A percentile compares a stretch with the other conserved stretches of the same genome.
These are phyloP conservation scores for Juncus inflexus DNA, from an alignment of 176 grass and related monocot genomes.

Conservation along the genomic window DNA sequence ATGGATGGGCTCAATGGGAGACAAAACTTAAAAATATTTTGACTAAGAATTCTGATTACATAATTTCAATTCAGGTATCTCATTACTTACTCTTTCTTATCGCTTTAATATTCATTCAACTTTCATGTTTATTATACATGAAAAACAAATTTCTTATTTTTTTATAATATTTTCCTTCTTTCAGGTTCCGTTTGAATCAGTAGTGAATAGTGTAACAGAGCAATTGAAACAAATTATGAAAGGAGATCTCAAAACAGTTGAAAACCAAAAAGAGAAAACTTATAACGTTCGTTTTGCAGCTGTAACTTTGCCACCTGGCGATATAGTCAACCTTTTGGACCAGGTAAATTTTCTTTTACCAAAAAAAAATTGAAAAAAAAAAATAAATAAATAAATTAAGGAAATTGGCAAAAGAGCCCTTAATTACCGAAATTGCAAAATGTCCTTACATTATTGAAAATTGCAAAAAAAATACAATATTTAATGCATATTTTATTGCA, in stretches of 20 bases:
- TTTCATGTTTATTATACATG: not conserved
- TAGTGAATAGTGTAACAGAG: conserved; percentile 69
- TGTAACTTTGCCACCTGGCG: conserved; percentile 50
- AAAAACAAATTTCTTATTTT: not conserved
- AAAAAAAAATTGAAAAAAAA: too few species aligned
- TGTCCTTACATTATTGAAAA: too few species aligned
- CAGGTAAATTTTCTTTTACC: too few species aligned
- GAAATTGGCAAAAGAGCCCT: too few species aligned
- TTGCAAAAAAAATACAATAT: too few species aligned
- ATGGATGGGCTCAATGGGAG: conserved; percentile 85
- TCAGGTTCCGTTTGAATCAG: conserved; percentile 89
- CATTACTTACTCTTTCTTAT: conserved; percentile 15
- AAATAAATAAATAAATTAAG: too few species aligned
- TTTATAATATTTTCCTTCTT: not conserved
- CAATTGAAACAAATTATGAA: conserved; percentile 65
- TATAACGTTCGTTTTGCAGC: conserved; percentile 81
- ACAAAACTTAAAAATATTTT: conserved; percentile 55
- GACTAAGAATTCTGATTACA: conserved; percentile 59
- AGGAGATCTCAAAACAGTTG: not conserved
- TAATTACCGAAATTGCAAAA: too few species aligned
- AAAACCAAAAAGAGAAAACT: conserved; percentile 9
- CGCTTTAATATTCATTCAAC: conserved; percentile 8
- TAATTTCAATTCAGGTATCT: conserved; percentile 87
- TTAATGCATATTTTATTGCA: too few species aligned
- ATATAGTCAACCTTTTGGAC: conserved; percentile 34